phyloP scores from a whole-genome alignment of 1,284 basidiomycete species.

The Microbotryum lychnidis-dioicae region DNA sequence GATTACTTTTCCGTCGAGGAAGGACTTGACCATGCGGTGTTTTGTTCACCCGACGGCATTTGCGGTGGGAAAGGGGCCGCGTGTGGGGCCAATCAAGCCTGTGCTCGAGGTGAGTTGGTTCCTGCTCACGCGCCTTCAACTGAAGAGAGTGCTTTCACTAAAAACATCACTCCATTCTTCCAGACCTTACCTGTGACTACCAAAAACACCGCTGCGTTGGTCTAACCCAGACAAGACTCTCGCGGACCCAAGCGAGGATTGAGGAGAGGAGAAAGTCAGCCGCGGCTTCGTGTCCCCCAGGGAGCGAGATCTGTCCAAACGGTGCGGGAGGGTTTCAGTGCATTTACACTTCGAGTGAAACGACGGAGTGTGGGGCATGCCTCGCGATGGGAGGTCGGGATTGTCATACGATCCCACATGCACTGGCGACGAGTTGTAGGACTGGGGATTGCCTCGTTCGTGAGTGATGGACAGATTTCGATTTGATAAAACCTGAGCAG shows the following conservation, averaged over 20 bases:
- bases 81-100: conserved; percentile 15
- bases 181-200: conserved; percentile 20
- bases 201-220: conserved; percentile 12
- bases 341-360: conserved; percentile 9
- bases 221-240: conserved; percentile 1
- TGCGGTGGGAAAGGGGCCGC: conserved; percentile 18
- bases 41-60: conserved; percentile 16
- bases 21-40: conserved; percentile 22
- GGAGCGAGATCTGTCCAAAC: conserved; percentile 9
- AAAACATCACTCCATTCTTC: neutral
- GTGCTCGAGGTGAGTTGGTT: conserved; percentile 8
- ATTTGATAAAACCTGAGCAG: neutral
- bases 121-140: neutral
- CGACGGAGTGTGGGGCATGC: conserved; percentile 20
- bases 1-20: conserved; percentile 14
- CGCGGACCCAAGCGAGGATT: neutral
- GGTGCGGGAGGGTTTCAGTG: conserved; percentile 21
- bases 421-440: conserved; percentile 20
- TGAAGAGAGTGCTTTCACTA: no score
- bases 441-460: conserved; percentile 15
- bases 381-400: conserved; percentile 7
- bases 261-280: conserved; percentile 15
- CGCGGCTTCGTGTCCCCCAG: conserved; percentile 6
- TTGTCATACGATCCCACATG: conserved; percentile 11
- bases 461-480: conserved; percentile 2